Base-by-base conservation (phyloP, 1,284 basidiomycete genomes). In the Cerioporus squamosus region DNA sequence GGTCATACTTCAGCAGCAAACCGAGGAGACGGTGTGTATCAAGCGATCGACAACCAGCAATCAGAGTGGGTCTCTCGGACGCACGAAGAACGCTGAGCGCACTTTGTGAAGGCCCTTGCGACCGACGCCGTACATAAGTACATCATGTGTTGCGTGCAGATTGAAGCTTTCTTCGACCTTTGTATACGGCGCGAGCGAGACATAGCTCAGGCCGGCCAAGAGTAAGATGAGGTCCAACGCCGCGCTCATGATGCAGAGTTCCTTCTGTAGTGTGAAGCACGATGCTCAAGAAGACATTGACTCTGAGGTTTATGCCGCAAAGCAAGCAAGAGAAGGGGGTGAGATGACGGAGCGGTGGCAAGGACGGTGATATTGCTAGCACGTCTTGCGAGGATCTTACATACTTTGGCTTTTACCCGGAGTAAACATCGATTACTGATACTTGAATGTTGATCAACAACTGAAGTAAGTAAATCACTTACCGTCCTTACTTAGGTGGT, bases 121-220 rank as follows among this genome's bases (percentile, higher is more conserved):
- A 0, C 69, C 54, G 15, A 90, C 68, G 10, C 94, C 94, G 66
- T 92, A 89, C 76, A 90, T 83, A 29, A 98, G 78, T 20, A 94
- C 80, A 73, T 99, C 97, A 71, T 97, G 94, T 0, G 83, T 86
- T 0, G 94, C 96, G 71, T 99, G 97, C 5, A 98, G 82, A 61
- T 91, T 95, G 80, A 98, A 98, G 70, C 91, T 94, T 77, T 99
- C 97, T 74, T 99, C 97, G 40, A 99, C 97, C 76, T 99, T 99
- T 3, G 93, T 94, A 72, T 91, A 96, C 0, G 97, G 97, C 2
- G 92, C 83, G 5, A 93, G 74, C 5, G 91, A 63, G 53, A 95
- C 88, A 67, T 96, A 90, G 1, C 73, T 61, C 77, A 84, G 87
- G 44, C 82, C 79, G 24, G 85, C 78, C 0, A 75, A 65, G 42